Evolutionary conservation across 441 rosid species (phyloP), one percentile per base, ranked within the genome.

Genomic region (Populus trichocarpa): DNA sequence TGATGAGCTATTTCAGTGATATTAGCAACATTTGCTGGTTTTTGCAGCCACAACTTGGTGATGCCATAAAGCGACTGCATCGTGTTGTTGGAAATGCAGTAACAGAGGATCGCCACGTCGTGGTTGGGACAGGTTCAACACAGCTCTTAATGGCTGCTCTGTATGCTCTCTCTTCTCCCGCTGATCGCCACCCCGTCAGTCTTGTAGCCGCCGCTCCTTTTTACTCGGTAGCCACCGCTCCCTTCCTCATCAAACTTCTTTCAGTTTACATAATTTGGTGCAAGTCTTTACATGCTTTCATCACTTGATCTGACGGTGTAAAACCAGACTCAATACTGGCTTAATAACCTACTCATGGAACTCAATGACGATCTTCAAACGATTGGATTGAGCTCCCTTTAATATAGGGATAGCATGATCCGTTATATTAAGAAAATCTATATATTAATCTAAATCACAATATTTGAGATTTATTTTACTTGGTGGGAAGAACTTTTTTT

Each of bases 71-170:
- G 78, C 75, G 88, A 61, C 33, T 95, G 57, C 99, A 95, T 81
- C 67, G 78, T 3, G 83, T 70, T 33, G 89, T 91, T n/a, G 91
- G 95, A 13, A 95, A 95, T 71, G 98, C 97, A 2, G 87, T 77
- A 5, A 66, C 85, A 0, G 90, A 89, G 10, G 95, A 82, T n/a
- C 78, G 87, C 1, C 79, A 84, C 75, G 23, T 93, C 66, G 88
- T 95, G 77, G 96, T 91, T 18, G 99, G 99, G 40, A 92, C 94
- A 0, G 99, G 99, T 14, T 92, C 99, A 2, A 87, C 97, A 10
- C 97, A 91, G 86, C 92, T 95, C 32, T 83, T 81, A 72, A 89
- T 85, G 79, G 97, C 99, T 0, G 89, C 89, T 57, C 84, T 95
- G 4, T 92, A 86, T 78, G 99, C 98, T 73, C 88, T 93, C 74